phyloP scores from a whole-genome alignment of 768 basidiomycete genomes.

The Lenzites betulinus region DNA sequence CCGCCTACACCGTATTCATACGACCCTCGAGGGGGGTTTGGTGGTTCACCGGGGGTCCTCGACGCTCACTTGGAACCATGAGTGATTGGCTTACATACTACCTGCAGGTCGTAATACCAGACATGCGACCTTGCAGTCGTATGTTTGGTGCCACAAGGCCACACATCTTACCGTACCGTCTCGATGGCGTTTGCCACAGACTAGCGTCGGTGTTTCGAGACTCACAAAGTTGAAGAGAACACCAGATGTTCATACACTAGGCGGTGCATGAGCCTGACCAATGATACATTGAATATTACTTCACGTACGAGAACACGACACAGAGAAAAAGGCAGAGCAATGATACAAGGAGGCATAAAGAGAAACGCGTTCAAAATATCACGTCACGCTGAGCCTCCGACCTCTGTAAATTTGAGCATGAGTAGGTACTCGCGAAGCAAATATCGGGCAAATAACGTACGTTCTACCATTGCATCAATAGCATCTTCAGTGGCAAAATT shows the following conservation, averaged over 20 bases:
- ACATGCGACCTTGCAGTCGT: too few relatives aligned
- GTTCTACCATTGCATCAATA: slow-evolving; percentile 97
- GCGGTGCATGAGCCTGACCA: slow-evolving; percentile 13
- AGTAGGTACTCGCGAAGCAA: slow-evolving; percentile 4
- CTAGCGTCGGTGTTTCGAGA: neutral
- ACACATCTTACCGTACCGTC: neutral
- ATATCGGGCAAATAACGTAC: slow-evolving; percentile 49
- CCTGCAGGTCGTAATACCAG: too few relatives aligned
- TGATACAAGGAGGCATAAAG: slow-evolving; percentile 11
- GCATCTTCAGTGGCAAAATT: slow-evolving; percentile 53
- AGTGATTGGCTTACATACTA: too few relatives aligned
- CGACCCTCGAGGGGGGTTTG: too few relatives aligned
- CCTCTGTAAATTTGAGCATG: slow-evolving; percentile 27
- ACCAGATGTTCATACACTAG: neutral
- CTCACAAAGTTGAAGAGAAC: neutral
- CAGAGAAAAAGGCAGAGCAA: slow-evolving; percentile 7
- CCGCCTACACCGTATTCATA: too few relatives aligned
- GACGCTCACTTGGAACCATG: too few relatives aligned
- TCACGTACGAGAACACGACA: slow-evolving; percentile 22
- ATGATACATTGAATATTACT: slow-evolving; percentile 24
- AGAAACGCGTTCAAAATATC: neutral
- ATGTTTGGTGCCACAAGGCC: too few relatives aligned
- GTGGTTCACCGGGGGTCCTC: too few relatives aligned
- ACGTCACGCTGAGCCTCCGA: slow-evolving; percentile 31
- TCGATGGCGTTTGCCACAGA: neutral